Evolutionary conservation across 352 stramenopile species (phyloP), one percentile per base, ranked within the genome.

Genomic region (Pythium aquatile): DNA sequence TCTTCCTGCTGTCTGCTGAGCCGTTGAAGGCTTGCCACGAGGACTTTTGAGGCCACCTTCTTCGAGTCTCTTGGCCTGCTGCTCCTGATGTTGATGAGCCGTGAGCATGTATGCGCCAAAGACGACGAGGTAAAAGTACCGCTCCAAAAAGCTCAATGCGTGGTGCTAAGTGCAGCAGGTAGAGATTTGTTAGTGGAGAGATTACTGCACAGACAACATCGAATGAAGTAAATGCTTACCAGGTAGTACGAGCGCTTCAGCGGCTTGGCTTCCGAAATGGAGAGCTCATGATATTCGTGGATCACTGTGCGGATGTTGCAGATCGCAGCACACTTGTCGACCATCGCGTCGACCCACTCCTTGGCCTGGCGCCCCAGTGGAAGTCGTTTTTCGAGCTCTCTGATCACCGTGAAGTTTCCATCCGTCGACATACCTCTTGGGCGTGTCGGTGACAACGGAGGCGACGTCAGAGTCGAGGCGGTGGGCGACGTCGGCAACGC

Each of bases 41-140:
- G 59, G 44, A 20, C 67, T 42, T 73, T 55, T 13, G 20, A 61
- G 53, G 57, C 28, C 72, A 46, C 76, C 56, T 58, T 49, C 29
- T 2, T 9, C 46, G 13, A 72, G 37, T 32, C 29, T 39, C 40
- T 60, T 62, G 0, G 29, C 40, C 51, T 67, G 35, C 17, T 63
- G 46, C 32, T 58, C 13, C 1, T 68, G 24, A 30, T 69, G 55
- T 32, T 72, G 14, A 2, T 73, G 53, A n/a, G 59, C 61, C 17
- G 54, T 29, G 3, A 95, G 69, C 56, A 96, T 80, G 68, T 96
- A 97, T 10, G 78, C 74, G 44, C 83, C 88, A 68, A 97, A 97
- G 1, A 94, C 77, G 63, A 97, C 87, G 16, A 97, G 74, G 57
- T 95, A 94, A 55, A 96, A 94, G 63, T 97, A 97, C 2, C 87